Percentiles rank a stretch among this genome's conserved stretches.
These are phyloP conservation scores for Escovopsis sp. DNA, from an alignment of 2,329 filamentous ascomycete species.

Conservation along the genomic window DNA sequence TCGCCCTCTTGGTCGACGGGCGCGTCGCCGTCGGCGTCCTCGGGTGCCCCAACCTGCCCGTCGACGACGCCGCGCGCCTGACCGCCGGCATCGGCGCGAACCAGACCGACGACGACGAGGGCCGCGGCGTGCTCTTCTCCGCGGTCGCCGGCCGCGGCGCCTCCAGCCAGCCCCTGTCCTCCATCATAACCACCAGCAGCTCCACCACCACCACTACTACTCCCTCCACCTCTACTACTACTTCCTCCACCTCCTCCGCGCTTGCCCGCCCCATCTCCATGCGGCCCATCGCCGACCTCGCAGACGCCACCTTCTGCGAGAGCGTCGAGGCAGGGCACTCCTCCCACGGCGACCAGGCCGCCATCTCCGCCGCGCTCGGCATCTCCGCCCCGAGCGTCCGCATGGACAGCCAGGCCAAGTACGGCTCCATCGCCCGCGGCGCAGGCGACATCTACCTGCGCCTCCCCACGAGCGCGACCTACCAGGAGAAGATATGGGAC, in stretches of 20 bases:
- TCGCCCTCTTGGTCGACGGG: constrained; percentile 83
- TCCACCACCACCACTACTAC: too few relatives aligned
- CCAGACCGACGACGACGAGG: constrained; percentile 51
- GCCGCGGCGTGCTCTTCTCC: constrained; percentile 77
- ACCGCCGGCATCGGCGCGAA: constrained; percentile 59
- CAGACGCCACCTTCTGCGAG: constrained; percentile 85
- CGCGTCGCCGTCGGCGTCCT: constrained; percentile 89
- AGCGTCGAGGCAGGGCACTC: constrained; percentile 90
- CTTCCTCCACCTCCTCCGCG: constrained; percentile 9
- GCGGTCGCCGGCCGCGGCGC: constrained; percentile 70
- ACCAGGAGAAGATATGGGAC: constrained; percentile 99
- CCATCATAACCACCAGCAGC: constrained; percentile 12
- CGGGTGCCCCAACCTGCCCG: constrained; percentile 86
- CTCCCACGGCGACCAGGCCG: constrained; percentile 72
- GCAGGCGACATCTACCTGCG: constrained; percentile 91
- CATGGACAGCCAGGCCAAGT: constrained; percentile 98
- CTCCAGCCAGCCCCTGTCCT: constrained; percentile 56
- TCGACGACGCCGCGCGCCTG: constrained; percentile 52
- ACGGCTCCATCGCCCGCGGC: constrained; percentile 84
- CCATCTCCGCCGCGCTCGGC: constrained; percentile 65
- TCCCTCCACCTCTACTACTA: too few relatives aligned
- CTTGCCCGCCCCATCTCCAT: constrained; percentile 57
- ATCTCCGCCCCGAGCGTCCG: constrained; percentile 83
- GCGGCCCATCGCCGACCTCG: constrained; percentile 59
- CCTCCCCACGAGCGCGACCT: constrained; percentile 69